These are phyloP conservation scores for Pichia terricola DNA, from an alignment of 1,139 yeast genomes.

Conservation along the genomic window DNA sequence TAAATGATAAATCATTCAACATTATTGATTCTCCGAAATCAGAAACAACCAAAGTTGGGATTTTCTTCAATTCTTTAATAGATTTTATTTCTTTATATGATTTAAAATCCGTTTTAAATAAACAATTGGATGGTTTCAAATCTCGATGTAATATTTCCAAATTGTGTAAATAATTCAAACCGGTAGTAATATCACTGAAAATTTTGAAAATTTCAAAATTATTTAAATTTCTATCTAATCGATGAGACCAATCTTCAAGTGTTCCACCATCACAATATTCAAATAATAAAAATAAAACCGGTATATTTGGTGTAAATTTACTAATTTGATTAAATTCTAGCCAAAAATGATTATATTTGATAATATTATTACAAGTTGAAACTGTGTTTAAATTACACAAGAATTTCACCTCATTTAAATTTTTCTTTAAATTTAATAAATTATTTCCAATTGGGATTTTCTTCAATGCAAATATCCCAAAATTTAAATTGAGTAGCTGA, in stretches of 20 bases:
- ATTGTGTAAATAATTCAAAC: constrained; percentile 62
- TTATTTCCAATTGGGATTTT: constrained; percentile 78
- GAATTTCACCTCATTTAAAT: constrained; percentile 68
- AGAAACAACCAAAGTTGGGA: constrained; percentile 69
- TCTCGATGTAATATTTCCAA: constrained; percentile 79
- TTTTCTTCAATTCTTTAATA: constrained; percentile 23
- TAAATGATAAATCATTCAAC: constrained; percentile 23
- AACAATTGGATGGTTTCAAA: constrained; percentile 79
- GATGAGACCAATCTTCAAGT: constrained; percentile 52
- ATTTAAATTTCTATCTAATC: constrained; percentile 25
- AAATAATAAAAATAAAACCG: constrained; percentile 75
- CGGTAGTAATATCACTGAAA: constrained; percentile 57
- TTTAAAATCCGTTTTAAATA: constrained; percentile 36
- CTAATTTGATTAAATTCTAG: constrained; percentile 60
- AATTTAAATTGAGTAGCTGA: constrained; percentile 53
- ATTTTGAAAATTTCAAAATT: constrained; percentile 52
- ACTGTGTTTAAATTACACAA: constrained; percentile 34
- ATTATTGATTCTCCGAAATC: constrained; percentile 88
- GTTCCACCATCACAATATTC: constrained; percentile 89
- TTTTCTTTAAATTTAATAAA: constrained; percentile 55
- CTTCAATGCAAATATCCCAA: constrained; percentile 78
- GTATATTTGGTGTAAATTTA: constrained; percentile 52
- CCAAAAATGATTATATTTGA: constrained; percentile 89
- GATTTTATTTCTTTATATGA: constrained; percentile 20
- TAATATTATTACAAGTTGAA: constrained; percentile 38